These are phyloP conservation scores for Zygosaccharomyces siamensis DNA, from an alignment of 805 yeast species.

Conservation along the genomic window DNA sequence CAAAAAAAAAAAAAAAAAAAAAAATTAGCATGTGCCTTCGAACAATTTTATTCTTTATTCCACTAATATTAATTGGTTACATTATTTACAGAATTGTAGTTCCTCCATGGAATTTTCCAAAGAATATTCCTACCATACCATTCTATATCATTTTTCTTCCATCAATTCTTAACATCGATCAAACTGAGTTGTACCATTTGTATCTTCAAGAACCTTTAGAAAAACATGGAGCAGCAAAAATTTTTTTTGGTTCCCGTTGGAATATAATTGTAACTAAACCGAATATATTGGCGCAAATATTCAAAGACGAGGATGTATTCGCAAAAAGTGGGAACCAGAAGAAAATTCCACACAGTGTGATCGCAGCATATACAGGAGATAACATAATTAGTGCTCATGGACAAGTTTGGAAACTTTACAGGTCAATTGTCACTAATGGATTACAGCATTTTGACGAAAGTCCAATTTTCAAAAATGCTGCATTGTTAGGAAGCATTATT, in stretches of 20 bases:
- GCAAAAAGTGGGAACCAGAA: slow-evolving; percentile 58
- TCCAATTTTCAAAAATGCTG: slow-evolving; percentile 40
- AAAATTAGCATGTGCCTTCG: slow-evolving; percentile 2
- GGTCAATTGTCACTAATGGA: slow-evolving; percentile 43
- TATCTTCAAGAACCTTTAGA: slow-evolving; percentile 45
- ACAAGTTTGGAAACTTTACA: slow-evolving; percentile 44
- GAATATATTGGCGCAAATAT: slow-evolving; percentile 41
- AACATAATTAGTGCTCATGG: slow-evolving; percentile 59
- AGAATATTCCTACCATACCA: slow-evolving; percentile 55
- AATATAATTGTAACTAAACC: slow-evolving; percentile 51
- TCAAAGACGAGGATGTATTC: slow-evolving; percentile 46
- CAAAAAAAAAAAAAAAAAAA: not conserved
- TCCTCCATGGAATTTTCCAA: slow-evolving; percentile 51
- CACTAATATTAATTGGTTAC: slow-evolving; percentile 5
- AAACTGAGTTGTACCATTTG: slow-evolving; percentile 41
- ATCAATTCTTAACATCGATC: slow-evolving; percentile 42
- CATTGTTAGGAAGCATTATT: slow-evolving; percentile 32
- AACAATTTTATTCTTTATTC: slow-evolving; percentile 1
- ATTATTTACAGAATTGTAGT: slow-evolving; percentile 21
- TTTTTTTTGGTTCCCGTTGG: slow-evolving; percentile 60
- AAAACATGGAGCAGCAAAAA: slow-evolving; percentile 52
- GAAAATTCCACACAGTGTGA: slow-evolving; percentile 51
- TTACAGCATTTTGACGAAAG: slow-evolving; percentile 45
- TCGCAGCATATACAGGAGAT: slow-evolving; percentile 55
- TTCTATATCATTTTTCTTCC: slow-evolving; percentile 53